Evolutionary conservation across 139 green algal species (phyloP), one percentile per base, ranked within the genome.

Genomic region (Chlorella sp.): DNA sequence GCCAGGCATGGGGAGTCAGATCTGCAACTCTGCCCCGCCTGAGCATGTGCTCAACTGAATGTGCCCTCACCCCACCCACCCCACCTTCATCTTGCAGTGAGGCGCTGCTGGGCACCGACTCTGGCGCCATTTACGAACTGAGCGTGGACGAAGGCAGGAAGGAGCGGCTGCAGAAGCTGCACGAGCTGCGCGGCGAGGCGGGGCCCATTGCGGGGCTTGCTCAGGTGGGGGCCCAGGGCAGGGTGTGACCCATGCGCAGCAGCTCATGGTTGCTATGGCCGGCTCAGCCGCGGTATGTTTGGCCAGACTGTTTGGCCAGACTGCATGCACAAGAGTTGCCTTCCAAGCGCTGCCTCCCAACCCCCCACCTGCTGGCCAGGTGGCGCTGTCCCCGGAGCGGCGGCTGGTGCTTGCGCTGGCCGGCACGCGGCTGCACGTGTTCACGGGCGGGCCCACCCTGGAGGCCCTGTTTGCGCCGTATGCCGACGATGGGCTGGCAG

Each of bases 51-150:
- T n/a, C n/a, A n/a, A n/a, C n/a, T n/a, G n/a, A n/a, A n/a, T n/a
- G n/a, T n/a, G n/a, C n/a, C n/a, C n/a, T n/a, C n/a, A n/a, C n/a
- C n/a, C n/a, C 51, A 60, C 16, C 9, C 51, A 60, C 51, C 22
- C 14, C 51, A 20, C 9, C 51, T 24, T 24, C 13, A 2, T 60
- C 14, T 60, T 16, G 51, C 88, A 94, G 92, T 30, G 76, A 89
- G n/a, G 84, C 95, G 4, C 72, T 97, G 65, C 51, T 97, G 46
- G 94, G 94, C 72, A 94, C 87, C 9, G 90, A 92, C 30, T 34
- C 41, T 11, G 94, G 94, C 0, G n/a, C 62, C 2, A 75, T 97
- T 54, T 85, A 90, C 36, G 84, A 90, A 58, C 36, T 94, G 32
- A 79, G 60, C 13, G n/a, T 95, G 38, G 92, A 94, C 64, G 81